phyloP scores from a whole-genome alignment of 75 land plant species.

The Sequoiadendron giganteum region DNA sequence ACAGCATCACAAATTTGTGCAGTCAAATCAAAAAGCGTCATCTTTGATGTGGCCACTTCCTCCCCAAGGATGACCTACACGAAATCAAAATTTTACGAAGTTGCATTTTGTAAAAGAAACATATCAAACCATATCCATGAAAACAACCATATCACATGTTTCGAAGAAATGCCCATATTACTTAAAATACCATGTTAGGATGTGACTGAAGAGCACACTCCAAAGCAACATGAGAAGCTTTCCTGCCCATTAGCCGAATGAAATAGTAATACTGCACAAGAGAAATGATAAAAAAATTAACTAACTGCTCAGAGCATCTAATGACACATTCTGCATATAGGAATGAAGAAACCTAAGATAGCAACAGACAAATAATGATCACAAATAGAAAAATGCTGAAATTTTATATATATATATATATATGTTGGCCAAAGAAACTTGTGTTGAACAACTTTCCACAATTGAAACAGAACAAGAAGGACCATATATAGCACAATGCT shows the following conservation, averaged over 20 bases:
- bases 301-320: background rate
- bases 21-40: slow-evolving; percentile 91
- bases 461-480: background rate
- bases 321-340: background rate
- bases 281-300: background rate
- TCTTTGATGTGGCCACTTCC: slow-evolving; percentile 89
- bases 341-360: background rate
- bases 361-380: background rate
- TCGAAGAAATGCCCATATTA: background rate
- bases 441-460: background rate
- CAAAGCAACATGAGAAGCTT: slow-evolving; percentile 89
- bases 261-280: slow-evolving; percentile 94
- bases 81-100: background rate
- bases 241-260: slow-evolving; percentile 92
- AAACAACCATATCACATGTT: slow-evolving; percentile 7
- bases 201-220: slow-evolving; percentile 98
- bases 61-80: slow-evolving; percentile 92
- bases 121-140: background rate
- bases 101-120: background rate
- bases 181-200: slow-evolving; percentile 79
- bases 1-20: slow-evolving; percentile 96
- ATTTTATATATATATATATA: too few relatives aligned
- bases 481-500: background rate
- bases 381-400: background rate
- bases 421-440: background rate